Base-by-base conservation (phyloP, 257 asterid species). In the Solanum bulbocastanum region DNA sequence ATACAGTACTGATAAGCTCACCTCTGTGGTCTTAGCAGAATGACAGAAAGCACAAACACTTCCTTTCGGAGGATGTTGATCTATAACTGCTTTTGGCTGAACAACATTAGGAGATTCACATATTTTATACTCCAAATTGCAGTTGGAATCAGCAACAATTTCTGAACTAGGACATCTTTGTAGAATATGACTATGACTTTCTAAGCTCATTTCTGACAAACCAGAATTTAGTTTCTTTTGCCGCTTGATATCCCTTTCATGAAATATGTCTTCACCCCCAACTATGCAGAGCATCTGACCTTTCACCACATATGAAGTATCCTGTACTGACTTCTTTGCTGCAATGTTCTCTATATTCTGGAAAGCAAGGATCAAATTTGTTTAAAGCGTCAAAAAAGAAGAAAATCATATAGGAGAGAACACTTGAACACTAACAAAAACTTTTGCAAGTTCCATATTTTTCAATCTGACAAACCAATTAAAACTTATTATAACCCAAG, bases 31-130 rank as follows among this genome's bases (percentile, higher is more conserved):
- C 87, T 90, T 88, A 42, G 98, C 92, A 83, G 98, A 91, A 81
- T 93, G 94, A 92, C 99, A 97, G 90, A 97, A 94, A 56, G 93
- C 96, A 92, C 99, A 97, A 56, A 87, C 86, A 86, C 87, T 87
- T 92, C 83, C 88, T 87, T 27, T 35, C 87, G 82, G 74, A 39
- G 35, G 90, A 84, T 69, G 90, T 82, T 30, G 88, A 84, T 85
- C 93, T 32, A 86, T 37, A 37, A 82, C 88, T 65, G 79, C 91
- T 25, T 42, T 83, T 74, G 90, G 85, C 87, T 93, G 87, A 62
- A 85, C 88, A 85, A 84, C 74, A 88, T 88, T 23, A 85, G 88
- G 90, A 37, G 88, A 87, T 40, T 90, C 93, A 75, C 78, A 62
- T 68, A 66, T 46, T 87, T 87, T 93, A 62, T 85, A 62, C 85